These are phyloP conservation scores for Myxozyma melibiosi DNA, from an alignment of 805 yeast species.

Conservation along the genomic window DNA sequence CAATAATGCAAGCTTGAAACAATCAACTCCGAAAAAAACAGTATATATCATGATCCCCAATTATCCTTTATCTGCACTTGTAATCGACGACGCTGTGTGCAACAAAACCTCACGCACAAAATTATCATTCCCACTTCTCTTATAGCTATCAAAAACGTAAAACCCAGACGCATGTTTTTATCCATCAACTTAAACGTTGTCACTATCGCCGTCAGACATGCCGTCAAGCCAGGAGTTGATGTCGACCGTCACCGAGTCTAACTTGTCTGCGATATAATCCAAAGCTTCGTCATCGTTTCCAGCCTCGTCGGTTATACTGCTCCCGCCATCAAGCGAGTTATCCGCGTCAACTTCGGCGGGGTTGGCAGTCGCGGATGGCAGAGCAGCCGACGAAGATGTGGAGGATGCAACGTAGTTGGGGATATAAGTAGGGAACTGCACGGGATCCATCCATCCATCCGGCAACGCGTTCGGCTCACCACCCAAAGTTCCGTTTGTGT, in stretches of 20 bases:
- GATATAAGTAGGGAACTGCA: conserved; percentile 13
- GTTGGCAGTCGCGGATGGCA: conserved; percentile 1
- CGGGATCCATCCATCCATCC: conserved; percentile 37
- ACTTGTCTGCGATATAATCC: conserved; percentile 8
- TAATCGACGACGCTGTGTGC: not conserved
- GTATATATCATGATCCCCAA: not conserved
- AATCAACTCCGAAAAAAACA: not conserved
- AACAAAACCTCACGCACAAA: not conserved
- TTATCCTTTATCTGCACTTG: not conserved
- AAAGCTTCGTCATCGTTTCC: conserved; percentile 5
- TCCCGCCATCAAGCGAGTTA: not conserved
- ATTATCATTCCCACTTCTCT: too few relatives aligned
- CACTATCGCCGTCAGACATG: conserved; percentile 1
- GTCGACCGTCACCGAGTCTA: conserved; percentile 16
- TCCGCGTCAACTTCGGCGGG: conserved; percentile 5
- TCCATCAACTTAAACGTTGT: not conserved
- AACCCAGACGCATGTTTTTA: too few relatives aligned
- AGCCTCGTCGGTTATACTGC: not conserved
- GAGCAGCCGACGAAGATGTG: not conserved
- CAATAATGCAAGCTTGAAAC: not conserved
- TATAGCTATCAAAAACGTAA: too few relatives aligned
- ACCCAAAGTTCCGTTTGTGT: conserved; percentile 56
- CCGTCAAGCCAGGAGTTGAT: conserved; percentile 24
- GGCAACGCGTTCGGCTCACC: conserved; percentile 36
- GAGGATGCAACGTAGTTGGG: conserved; percentile 9